Percentiles rank a stretch among this genome's conserved stretches.
These are phyloP conservation scores for Verticillium alfalfae DNA, from an alignment of 2,329 filamentous ascomycete genomes.

Conservation along the genomic window DNA sequence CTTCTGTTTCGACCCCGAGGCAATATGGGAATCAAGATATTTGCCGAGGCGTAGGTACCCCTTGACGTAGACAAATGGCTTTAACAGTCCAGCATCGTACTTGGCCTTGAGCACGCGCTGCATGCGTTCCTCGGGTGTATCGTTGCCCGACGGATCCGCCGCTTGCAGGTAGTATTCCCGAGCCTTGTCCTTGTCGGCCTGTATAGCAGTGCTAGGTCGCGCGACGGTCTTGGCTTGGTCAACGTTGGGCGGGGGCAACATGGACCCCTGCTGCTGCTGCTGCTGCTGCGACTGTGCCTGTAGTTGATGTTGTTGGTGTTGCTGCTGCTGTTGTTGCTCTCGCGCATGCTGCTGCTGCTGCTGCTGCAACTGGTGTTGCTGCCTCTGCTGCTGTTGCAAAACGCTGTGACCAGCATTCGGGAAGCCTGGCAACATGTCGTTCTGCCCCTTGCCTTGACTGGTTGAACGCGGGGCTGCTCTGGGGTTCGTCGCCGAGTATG, in stretches of 20 bases:
- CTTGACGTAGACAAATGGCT: constrained; percentile 97
- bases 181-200: constrained; percentile 67
- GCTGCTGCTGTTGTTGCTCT: neutral
- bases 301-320: neutral
- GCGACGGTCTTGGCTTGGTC: constrained; percentile 51
- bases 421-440: constrained; percentile 44
- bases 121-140: constrained; percentile 90
- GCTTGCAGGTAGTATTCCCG: constrained; percentile 96
- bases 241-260: constrained; percentile 40
- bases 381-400: constrained; percentile 6
- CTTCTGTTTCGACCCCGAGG: constrained; percentile 77
- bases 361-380: neutral
- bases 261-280: constrained; percentile 27
- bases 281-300: neutral
- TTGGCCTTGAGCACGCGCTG: constrained; percentile 90
- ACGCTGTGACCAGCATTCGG: constrained; percentile 16
- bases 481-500: constrained; percentile 62
- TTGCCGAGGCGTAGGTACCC: constrained; percentile 85
- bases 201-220: constrained; percentile 54
- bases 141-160: constrained; percentile 81
- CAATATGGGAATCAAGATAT: constrained; percentile 88
- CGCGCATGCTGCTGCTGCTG: neutral
- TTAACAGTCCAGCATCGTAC: constrained; percentile 89
- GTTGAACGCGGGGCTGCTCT: constrained; percentile 38
- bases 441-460: constrained; percentile 30